These are phyloP conservation scores for Westerdykella ornata DNA, from an alignment of 2,329 filamentous ascomycete species.

Conservation along the genomic window DNA sequence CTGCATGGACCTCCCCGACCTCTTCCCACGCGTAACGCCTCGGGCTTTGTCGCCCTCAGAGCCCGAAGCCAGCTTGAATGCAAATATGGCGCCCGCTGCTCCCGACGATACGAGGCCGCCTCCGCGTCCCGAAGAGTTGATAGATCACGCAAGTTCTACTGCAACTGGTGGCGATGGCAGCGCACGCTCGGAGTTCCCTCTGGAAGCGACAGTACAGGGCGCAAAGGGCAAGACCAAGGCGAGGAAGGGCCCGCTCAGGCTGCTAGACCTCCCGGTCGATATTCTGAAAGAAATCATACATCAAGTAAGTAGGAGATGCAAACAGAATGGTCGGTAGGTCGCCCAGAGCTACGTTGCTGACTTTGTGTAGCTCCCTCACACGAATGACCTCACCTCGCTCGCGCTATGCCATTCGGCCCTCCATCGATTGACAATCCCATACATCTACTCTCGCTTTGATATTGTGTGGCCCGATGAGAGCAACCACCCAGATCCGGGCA, in stretches of 20 bases:
- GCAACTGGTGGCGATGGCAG: slow-evolving; percentile 9
- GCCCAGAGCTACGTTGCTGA: slow-evolving; percentile 10
- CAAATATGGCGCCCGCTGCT: slow-evolving; percentile 15
- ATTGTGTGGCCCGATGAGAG: slow-evolving; percentile 79
- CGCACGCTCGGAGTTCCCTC: slow-evolving; percentile 5
- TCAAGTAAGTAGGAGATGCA: slow-evolving; percentile 48
- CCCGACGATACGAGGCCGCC: slow-evolving; percentile 17
- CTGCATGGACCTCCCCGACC: slow-evolving; percentile 26
- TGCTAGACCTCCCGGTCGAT: slow-evolving; percentile 72
- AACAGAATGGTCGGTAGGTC: background rate
- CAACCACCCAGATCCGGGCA: slow-evolving; percentile 56
- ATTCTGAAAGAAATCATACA: slow-evolving; percentile 72
- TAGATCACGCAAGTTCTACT: too few species aligned
- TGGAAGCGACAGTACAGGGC: too few species aligned
- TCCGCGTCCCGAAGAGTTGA: slow-evolving; percentile 8
- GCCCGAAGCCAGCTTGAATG: slow-evolving; percentile 18
- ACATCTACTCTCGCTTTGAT: slow-evolving; percentile 79
- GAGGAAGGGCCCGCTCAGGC: slow-evolving; percentile 51
- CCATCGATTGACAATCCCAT: slow-evolving; percentile 66
- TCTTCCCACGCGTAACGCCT: slow-evolving; percentile 12
- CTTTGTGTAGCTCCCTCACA: slow-evolving; percentile 60
- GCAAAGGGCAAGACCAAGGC: slow-evolving; percentile 44
- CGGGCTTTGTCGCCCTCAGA: slow-evolving; percentile 24
- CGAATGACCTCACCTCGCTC: slow-evolving; percentile 72
- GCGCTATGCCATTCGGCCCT: slow-evolving; percentile 72